Evolutionary conservation across 2,329 filamentous ascomycete genomes (phyloP).

Genomic region (Phoma herbarum): DNA sequence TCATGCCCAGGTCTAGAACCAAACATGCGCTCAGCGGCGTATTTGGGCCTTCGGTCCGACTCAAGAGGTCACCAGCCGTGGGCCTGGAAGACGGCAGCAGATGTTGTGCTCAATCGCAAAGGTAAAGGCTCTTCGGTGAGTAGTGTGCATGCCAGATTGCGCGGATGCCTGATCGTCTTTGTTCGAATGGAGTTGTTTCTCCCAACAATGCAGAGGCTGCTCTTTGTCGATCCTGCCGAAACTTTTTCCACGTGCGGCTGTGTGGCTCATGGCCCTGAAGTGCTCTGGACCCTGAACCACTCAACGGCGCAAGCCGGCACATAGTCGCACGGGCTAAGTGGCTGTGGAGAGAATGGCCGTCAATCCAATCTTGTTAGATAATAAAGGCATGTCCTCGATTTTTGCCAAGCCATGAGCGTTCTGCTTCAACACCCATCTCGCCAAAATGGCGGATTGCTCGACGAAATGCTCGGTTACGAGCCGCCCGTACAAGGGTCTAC

Average conservation of each 20-base stretch:
- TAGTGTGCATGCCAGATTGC: neutral
- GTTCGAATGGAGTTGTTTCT: neutral
- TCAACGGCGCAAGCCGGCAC: conserved; percentile 2
- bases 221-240: neutral
- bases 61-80: neutral
- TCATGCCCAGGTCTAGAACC: neutral
- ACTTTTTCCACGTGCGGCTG: conserved; percentile 3
- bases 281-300: conserved; percentile 4
- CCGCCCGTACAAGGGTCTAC: conserved; percentile 4
- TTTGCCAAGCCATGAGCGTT: neutral
- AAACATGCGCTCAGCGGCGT: neutral
- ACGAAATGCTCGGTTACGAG: conserved; percentile 1
- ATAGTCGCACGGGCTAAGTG: conserved; percentile 6
- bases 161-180: neutral
- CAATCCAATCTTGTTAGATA: conserved; percentile 1
- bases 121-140: neutral
- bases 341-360: neutral
- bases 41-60: neutral
- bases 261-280: neutral
- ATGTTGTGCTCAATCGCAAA: neutral
- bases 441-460: conserved; percentile 7
- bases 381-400: neutral
- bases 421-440: conserved; percentile 1
- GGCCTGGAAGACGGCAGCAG: neutral
- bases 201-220: neutral